Evolutionary conservation across 805 yeast species (phyloP).

Genomic region (Cyberlindnera euphorbiae): DNA sequence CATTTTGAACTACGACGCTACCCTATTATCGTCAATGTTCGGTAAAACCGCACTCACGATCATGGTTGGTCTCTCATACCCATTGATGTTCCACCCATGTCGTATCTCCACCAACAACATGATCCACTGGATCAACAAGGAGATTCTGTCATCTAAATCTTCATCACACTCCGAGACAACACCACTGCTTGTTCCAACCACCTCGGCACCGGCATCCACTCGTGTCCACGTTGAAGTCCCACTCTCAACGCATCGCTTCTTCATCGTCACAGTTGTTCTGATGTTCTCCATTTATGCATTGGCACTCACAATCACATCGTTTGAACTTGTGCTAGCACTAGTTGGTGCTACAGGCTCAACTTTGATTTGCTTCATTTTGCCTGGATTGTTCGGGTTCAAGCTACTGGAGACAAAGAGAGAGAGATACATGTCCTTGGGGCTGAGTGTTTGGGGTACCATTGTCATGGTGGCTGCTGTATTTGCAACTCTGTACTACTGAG

Average conservation of each 20-base stretch:
- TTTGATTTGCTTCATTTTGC: conserved; percentile 69
- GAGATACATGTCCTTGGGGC: conserved; percentile 46
- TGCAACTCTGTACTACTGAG: conserved; percentile 16
- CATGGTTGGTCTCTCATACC: conserved; percentile 74
- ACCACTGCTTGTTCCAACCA: conserved; percentile 8
- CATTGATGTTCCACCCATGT: conserved; percentile 78
- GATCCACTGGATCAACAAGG: conserved; percentile 38
- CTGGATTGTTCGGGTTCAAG: conserved; percentile 71
- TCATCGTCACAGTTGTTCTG: conserved; percentile 43
- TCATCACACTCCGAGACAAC: conserved; percentile 7
- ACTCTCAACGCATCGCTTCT: conserved; percentile 41
- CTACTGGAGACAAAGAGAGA: conserved; percentile 28
- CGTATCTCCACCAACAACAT: conserved; percentile 70
- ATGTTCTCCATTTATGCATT: conserved; percentile 45
- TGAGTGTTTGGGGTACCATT: conserved; percentile 62
- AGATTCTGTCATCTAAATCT: conserved; percentile 2
- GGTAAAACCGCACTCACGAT: conserved; percentile 62
- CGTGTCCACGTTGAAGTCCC: conserved; percentile 34
- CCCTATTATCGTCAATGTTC: conserved; percentile 39
- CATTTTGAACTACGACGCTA: conserved; percentile 58
- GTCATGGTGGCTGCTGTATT: conserved; percentile 67
- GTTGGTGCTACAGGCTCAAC: conserved; percentile 87
- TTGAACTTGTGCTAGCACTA: conserved; percentile 64
- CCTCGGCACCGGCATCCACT: conserved; percentile 21
- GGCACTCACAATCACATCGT: conserved; percentile 56